Base-by-base conservation (phyloP, 352 stramenopile species). In the Hyaloperonospora brassicae region DNA sequence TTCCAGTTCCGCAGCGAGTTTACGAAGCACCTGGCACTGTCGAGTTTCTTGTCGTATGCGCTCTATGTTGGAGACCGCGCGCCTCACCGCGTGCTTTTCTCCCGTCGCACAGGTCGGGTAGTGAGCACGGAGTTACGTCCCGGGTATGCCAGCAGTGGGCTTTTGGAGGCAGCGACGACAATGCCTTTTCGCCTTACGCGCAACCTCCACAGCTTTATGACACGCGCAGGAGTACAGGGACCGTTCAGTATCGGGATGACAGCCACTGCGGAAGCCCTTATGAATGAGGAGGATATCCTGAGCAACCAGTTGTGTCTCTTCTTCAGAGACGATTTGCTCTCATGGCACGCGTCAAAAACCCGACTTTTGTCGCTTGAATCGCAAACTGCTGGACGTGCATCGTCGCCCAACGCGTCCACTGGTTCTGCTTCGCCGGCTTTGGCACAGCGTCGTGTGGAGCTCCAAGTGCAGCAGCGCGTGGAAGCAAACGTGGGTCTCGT, bases 111-210 rank as follows among this genome's bases (percentile, higher is more conserved):
- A 7, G 86, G 85, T 13, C 76, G 80, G 6, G 72, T 94, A n/a
- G 75, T 93, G 53, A 84, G 84, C 44, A 88, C 79, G 17, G 86
- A 95, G 52, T 55, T 93, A 50, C 80, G 83, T n/a, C 86, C 86
- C 17, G 73, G 70, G 21, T 95, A 95, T 47, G 79, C 81, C 22
- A 90, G 68, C 61, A 91, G 73, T 50, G 85, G 85, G 0, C 86
- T 92, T 39, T 61, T 95, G 14, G 86, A 93, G 43, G 68, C 77
- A 12, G 75, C 77, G 27, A 90, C 77, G 25, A 71, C 79, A 9
- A 93, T 96, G 79, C 87, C 87, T 21, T 96, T 96, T 61, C 83
- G 87, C 9, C 64, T 96, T 14, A 95, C 87, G 35, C 85, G 84
- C 6, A 96, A 95, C 50, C 55, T 96, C 50, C 76, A 89, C 64